Conservation (phyloP, 305 asterid species). For the Caryopteris hybrid region DNA sequence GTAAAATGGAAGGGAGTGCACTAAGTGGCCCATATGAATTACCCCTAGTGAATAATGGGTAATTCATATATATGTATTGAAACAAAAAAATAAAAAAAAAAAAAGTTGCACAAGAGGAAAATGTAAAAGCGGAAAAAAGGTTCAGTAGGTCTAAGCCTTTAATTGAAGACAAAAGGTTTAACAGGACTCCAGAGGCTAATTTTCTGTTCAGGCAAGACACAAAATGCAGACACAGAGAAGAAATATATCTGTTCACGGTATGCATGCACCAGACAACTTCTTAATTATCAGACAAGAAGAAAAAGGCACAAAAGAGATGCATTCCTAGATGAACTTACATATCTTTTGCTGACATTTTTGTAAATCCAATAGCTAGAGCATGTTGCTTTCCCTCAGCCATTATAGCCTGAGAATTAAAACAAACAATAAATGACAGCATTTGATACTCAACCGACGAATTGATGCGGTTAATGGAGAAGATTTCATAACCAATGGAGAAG, state of each 20-base stretch:
- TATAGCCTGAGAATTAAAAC: constrained; percentile 60
- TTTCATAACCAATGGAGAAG: not conserved
- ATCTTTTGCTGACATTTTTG: constrained; percentile 90
- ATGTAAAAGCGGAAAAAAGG: not conserved
- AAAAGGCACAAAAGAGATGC: not conserved
- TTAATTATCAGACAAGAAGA: not conserved
- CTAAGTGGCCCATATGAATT: not conserved
- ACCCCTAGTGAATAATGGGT: no score
- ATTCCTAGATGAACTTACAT: constrained; percentile 58
- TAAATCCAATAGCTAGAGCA: constrained; percentile 97
- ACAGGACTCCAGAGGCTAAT: not conserved
- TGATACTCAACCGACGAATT: not conserved
- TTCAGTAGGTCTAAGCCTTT: not conserved
- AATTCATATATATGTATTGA: no score
- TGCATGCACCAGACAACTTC: not conserved
- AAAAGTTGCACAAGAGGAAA: not conserved
- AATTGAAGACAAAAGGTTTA: not conserved
- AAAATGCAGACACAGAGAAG: not conserved
- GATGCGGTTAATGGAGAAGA: not conserved
- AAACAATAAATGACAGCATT: not conserved
- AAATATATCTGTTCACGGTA: not conserved
- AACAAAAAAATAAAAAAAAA: not conserved
- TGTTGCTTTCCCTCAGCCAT: constrained; percentile 99
- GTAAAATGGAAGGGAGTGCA: not conserved
- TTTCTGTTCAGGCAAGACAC: not conserved